Percentiles rank a stretch among this genome's conserved stretches.
These are phyloP conservation scores for Globisporangium nagaii DNA, from an alignment of 352 stramenopile species.

Conservation along the genomic window DNA sequence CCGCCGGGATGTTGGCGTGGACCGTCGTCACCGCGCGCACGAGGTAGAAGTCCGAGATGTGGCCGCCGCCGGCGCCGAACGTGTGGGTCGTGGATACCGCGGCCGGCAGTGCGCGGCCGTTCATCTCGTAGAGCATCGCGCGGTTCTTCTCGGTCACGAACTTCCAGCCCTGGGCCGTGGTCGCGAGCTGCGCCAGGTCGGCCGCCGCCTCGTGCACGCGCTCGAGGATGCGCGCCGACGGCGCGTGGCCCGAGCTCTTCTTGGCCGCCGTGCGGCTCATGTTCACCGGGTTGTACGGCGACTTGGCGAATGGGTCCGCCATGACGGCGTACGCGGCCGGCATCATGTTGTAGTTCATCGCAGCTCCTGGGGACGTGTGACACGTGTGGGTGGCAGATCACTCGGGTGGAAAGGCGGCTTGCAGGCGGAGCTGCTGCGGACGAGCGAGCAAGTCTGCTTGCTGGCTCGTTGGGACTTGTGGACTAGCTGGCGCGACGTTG, in stretches of 20 bases:
- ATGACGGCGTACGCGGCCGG: conserved; percentile 5
- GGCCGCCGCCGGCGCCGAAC: conserved; percentile 38
- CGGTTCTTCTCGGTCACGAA: conserved; percentile 46
- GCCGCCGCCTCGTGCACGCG: conserved; percentile 50
- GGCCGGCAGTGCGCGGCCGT: conserved; percentile 35
- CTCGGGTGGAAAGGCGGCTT: too few species aligned
- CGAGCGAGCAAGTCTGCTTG: background rate
- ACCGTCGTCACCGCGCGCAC: conserved; percentile 57
- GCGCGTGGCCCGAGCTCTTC: conserved; percentile 47
- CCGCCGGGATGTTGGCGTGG: conserved; percentile 28
- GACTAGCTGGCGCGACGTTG: too few species aligned
- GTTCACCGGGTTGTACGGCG: conserved; percentile 25
- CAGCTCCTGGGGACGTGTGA: background rate
- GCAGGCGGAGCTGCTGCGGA: too few species aligned
- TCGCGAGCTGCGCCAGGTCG: conserved; percentile 50
- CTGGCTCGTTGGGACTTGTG: background rate
- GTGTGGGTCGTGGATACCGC: conserved; percentile 35
- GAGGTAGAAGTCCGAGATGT: conserved; percentile 62
- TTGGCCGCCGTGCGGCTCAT: conserved; percentile 45
- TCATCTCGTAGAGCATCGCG: conserved; percentile 58
- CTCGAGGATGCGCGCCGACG: conserved; percentile 54
- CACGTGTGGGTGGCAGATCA: too few species aligned
- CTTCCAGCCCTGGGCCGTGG: conserved; percentile 36
- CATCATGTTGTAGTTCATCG: conserved; percentile 10
- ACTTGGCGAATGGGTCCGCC: conserved; percentile 33